Percentiles rank a stretch among this genome's conserved stretches.
These are phyloP conservation scores for Artemisia argyi DNA, from an alignment of 129 eudicot genomes.

Conservation along the genomic window DNA sequence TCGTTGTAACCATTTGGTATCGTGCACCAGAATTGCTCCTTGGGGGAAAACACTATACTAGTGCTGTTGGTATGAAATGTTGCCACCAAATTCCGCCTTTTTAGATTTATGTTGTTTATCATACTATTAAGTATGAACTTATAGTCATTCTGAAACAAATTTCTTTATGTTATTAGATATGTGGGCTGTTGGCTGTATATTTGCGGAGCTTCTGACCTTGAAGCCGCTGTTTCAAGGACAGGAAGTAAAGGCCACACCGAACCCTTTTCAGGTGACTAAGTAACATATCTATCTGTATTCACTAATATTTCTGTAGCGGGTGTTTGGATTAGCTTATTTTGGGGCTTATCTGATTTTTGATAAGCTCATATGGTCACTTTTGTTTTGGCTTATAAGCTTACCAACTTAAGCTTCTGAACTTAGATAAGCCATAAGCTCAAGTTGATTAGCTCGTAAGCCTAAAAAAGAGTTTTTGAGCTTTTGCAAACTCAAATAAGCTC, in stretches of 20 bases:
- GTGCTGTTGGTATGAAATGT: constrained; percentile 90
- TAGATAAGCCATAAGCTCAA: no score
- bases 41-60: constrained; percentile 96
- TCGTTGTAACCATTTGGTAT: constrained; percentile 99
- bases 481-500: no score
- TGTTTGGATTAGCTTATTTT: no score
- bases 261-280: constrained; percentile 86
- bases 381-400: no score
- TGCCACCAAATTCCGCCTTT: constrained; percentile 15
- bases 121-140: constrained; percentile 7
- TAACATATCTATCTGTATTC: background rate
- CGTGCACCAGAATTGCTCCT: constrained; percentile 99
- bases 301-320: background rate
- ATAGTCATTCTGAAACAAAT: constrained; percentile 7
- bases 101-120: background rate
- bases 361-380: no score
- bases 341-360: no score
- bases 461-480: no score
- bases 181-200: constrained; percentile 99
- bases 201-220: constrained; percentile 95
- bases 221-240: constrained; percentile 99
- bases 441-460: no score
- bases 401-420: no score
- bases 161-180: constrained; percentile 52
- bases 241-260: constrained; percentile 91